Evolutionary conservation across 148 eudicot species (phyloP).

Genomic region (Vaccinium myrtillus): DNA sequence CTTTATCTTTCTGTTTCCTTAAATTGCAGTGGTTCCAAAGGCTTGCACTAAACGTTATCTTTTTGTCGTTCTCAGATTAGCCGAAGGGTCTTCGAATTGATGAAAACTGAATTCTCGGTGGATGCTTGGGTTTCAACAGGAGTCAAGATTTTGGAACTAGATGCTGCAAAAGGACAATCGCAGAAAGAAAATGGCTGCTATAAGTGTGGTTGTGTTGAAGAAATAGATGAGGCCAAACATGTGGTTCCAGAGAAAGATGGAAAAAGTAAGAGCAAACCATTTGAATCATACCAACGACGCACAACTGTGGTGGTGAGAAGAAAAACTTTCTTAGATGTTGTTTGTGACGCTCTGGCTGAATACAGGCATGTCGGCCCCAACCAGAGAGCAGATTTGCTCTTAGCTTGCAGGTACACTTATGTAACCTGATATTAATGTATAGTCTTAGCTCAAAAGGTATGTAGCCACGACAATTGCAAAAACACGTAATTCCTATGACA

Average conservation of each 20-base stretch:
- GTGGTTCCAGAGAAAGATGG: slow-evolving; percentile 35
- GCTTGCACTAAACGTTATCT: not conserved
- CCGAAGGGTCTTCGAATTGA: slow-evolving; percentile 77
- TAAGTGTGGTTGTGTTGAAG: slow-evolving; percentile 25
- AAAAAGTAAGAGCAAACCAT: slow-evolving; percentile 49
- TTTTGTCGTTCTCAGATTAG: slow-evolving; percentile 60
- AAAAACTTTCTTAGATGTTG: slow-evolving; percentile 69
- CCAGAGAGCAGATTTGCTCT: slow-evolving; percentile 84
- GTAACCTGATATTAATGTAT: not conserved
- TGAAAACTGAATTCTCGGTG: slow-evolving; percentile 50
- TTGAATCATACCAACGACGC: slow-evolving; percentile 76
- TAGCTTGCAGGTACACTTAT: slow-evolving; percentile 87
- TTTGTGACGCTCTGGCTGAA: slow-evolving; percentile 77
- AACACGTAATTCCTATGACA: not conserved
- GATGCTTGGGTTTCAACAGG: slow-evolving; percentile 37
- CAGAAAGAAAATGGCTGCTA: slow-evolving; percentile 27
- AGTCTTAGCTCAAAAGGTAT: not conserved
- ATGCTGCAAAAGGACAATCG: slow-evolving; percentile 24
- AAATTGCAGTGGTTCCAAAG: not conserved
- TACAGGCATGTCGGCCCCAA: slow-evolving; percentile 88
- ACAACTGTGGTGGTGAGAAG: slow-evolving; percentile 74
- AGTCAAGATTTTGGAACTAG: slow-evolving; percentile 23
- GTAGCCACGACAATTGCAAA: not conserved
- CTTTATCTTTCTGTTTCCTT: not conserved
- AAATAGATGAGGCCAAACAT: slow-evolving; percentile 27